Evolutionary conservation across 441 rosid species (phyloP).

Genomic region (Corymbia citriodora): DNA sequence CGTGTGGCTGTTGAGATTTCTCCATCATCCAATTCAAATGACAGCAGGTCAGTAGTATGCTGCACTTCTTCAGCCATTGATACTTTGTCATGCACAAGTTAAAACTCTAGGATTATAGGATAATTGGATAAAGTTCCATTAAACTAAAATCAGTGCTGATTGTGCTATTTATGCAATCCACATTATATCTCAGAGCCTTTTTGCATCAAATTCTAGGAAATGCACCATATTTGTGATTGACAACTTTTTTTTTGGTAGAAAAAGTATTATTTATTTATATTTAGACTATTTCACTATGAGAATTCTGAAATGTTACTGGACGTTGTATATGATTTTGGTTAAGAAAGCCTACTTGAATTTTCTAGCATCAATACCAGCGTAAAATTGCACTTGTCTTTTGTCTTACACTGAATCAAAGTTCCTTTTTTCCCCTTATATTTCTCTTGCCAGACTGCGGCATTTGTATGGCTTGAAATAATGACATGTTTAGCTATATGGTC

Average conservation of each 20-base stretch:
- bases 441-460: not conserved
- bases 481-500: not conserved
- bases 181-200: not conserved
- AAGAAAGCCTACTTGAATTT: not conserved
- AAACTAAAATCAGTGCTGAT: not conserved
- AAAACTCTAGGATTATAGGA: not conserved
- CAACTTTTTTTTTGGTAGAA: not conserved
- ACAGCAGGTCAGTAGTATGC: slow-evolving; percentile 32
- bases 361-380: not conserved
- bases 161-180: not conserved
- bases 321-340: not conserved
- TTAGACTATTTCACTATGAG: not conserved
- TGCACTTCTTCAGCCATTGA: not conserved
- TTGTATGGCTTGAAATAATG: not conserved
- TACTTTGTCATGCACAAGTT: not conserved
- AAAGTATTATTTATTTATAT: not conserved
- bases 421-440: not conserved
- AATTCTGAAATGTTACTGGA: not conserved
- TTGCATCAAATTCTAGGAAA: not conserved
- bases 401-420: not conserved
- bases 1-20: slow-evolving; percentile 61
- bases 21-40: slow-evolving; percentile 30
- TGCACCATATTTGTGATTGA: not conserved
- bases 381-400: not conserved
- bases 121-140: not conserved